Percentiles rank a stretch among this genome's conserved stretches.
These are phyloP conservation scores for Pisolithus microcarpus DNA, from an alignment of 768 basidiomycete species.

Conservation along the genomic window DNA sequence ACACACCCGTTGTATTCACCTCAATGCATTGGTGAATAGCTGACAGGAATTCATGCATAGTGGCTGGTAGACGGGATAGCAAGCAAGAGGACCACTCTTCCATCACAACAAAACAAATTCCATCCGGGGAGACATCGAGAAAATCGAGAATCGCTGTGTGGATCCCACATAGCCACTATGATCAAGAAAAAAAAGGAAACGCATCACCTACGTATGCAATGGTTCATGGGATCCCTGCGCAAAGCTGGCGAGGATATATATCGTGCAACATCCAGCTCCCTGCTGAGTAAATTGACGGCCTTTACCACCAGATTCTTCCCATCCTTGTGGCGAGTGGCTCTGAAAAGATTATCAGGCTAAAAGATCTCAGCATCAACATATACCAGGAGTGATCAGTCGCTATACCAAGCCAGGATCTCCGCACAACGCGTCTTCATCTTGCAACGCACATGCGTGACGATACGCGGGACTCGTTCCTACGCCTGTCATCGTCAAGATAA, in stretches of 20 bases:
- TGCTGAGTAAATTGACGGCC: slow-evolving; percentile 56
- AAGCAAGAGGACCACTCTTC: slow-evolving; percentile 72
- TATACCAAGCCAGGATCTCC: slow-evolving; percentile 65
- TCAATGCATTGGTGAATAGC: slow-evolving; percentile 64
- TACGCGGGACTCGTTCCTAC: slow-evolving; percentile 25
- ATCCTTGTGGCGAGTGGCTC: slow-evolving; percentile 49
- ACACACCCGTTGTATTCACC: slow-evolving; percentile 29
- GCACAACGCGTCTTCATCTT: slow-evolving; percentile 55
- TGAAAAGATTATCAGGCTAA: slow-evolving; percentile 68
- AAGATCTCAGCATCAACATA: slow-evolving; percentile 6
- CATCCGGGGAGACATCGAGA: slow-evolving; percentile 45
- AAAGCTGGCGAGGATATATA: slow-evolving; percentile 47
- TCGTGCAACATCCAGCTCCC: slow-evolving; percentile 55
- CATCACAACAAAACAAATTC: slow-evolving; percentile 66
- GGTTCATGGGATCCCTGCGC: slow-evolving; percentile 59
- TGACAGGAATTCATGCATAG: slow-evolving; percentile 45
- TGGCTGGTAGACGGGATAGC: slow-evolving; percentile 44
- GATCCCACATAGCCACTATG: slow-evolving; percentile 3
- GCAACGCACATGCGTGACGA: slow-evolving; percentile 24
- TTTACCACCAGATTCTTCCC: slow-evolving; percentile 55
- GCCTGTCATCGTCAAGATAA: slow-evolving; percentile 33
- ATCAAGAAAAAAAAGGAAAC: not conserved
- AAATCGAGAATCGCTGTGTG: slow-evolving; percentile 56
- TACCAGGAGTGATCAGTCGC: slow-evolving; percentile 17
- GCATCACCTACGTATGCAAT: slow-evolving; percentile 59